phyloP scores from a whole-genome alignment of 2,329 filamentous ascomycete species.

The Nakataea oryzae region DNA sequence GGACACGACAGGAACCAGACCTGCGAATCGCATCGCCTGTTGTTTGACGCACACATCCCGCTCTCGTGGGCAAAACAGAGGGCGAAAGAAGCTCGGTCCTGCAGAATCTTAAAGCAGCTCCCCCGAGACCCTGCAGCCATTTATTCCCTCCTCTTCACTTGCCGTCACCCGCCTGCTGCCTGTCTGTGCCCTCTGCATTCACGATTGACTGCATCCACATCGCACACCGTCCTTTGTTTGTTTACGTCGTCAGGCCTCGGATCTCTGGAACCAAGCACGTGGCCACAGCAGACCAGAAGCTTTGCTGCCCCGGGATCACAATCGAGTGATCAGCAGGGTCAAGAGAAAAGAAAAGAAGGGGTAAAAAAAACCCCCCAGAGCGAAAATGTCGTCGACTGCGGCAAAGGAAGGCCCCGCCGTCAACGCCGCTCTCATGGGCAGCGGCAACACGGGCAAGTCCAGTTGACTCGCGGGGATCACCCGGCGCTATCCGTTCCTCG shows the following conservation, averaged over 20 bases:
- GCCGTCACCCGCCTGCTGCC: no score
- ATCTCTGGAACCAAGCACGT: no score
- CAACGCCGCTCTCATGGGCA: not conserved
- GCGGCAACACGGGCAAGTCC: conserved; percentile 7
- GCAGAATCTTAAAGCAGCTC: not conserved
- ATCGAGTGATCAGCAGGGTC: not conserved
- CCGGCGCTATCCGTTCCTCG: conserved; percentile 17
- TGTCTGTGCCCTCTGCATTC: no score
- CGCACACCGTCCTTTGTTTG: no score
- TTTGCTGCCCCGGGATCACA: no score
- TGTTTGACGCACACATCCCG: not conserved
- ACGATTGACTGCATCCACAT: no score
- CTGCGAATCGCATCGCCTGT: not conserved
- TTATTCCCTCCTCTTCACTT: not conserved
- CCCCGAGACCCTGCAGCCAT: no score
- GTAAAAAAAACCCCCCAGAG: not conserved
- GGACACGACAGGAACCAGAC: no score
- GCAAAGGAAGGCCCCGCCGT: not conserved
- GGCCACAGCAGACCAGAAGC: no score
- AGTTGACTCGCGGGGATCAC: conserved; percentile 17
- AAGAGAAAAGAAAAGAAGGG: not conserved
- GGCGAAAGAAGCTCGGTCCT: not conserved
- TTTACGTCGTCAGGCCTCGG: no score
- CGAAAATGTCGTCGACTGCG: not conserved
- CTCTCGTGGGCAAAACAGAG: not conserved